phyloP scores from a whole-genome alignment of 208 protist genomes.

The Crithidia brevicula region DNA sequence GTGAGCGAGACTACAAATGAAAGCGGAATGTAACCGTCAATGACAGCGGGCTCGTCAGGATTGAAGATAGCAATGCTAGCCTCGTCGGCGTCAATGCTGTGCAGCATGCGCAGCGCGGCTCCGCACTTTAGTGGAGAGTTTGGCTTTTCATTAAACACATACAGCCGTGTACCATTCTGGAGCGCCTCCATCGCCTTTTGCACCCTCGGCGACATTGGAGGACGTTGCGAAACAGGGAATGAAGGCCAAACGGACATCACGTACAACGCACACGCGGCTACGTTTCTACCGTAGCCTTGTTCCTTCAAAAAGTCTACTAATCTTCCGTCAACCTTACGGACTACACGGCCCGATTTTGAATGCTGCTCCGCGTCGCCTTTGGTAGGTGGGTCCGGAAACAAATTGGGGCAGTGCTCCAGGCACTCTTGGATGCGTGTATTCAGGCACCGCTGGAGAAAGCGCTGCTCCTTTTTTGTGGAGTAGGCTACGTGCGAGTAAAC shows the following conservation, averaged over 20 bases:
- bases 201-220: conserved; percentile 36
- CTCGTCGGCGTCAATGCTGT: conserved; percentile 43
- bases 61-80: conserved; percentile 63
- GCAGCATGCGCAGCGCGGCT: conserved; percentile 48
- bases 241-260: conserved; percentile 63
- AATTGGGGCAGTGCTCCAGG: conserved; percentile 13
- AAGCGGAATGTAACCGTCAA: conserved; percentile 65
- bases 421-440: conserved; percentile 22
- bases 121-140: conserved; percentile 39
- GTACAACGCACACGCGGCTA: conserved; percentile 33
- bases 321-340: conserved; percentile 9
- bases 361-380: not conserved
- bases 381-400: conserved; percentile 15
- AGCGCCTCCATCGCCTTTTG: conserved; percentile 36
- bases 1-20: conserved; percentile 44
- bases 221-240: conserved; percentile 32
- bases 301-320: conserved; percentile 4
- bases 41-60: conserved; percentile 17
- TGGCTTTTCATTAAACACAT: conserved; percentile 52
- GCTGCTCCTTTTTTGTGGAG: conserved; percentile 47
- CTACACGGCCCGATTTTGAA: not conserved
- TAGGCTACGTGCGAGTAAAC: conserved; percentile 59
- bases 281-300: conserved; percentile 35
- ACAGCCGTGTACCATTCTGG: conserved; percentile 40
- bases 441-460: conserved; percentile 31